Evolutionary conservation across 2,329 filamentous ascomycete genomes (phyloP), one percentile per base, ranked within the genome.

Genomic region (Hymenoscyphus albidus): DNA sequence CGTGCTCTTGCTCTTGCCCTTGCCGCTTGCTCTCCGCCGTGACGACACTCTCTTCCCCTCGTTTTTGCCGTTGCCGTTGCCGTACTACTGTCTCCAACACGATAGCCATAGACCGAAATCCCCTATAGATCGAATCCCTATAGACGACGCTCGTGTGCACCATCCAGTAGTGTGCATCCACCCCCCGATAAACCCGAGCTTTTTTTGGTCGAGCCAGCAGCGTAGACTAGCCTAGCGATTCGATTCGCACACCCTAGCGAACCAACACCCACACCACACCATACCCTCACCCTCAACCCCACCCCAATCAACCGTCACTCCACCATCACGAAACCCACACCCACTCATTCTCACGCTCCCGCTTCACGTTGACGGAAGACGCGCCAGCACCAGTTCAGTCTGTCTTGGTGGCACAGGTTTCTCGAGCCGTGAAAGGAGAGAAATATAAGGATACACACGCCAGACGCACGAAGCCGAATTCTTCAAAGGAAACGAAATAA

Each of bases 321-420:
- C 27, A 56, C 51, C 51, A 35, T 22, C 22, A 56, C 31, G 18
- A 32, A 16, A 22, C 44, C 27, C 54, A 32, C 13, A 10, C 12
- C 16, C 5, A 57, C 9, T 22, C 42, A 16, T n/a, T 58, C 27
- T 27, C 40, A 16, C 40, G 18, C 55, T 16, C 54, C 22, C 35
- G 12, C 18, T 31, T 14, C 39, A 9, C 35, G 5, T 31, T 64
- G 61, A 62, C 62, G 58, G 44, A 65, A 65, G 63, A 59, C 56
- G 55, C 56, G 65, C 65, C 64, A 65, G 57, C 68, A 71, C 65
- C 70, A 69, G 67, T 70, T 71, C 65, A 67, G 58, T 69, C 69
- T 70, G 69, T 62, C 66, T 69, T 66, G 68, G 71, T 73, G 65
- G 67, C 66, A 71, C 70, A 68, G 65, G 70, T 72, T 66, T 68